Percentiles rank a stretch among this genome's conserved stretches.
These are phyloP conservation scores for Bolboschoenoplectus hybrid DNA, from an alignment of 202 grass and related monocot species.

Conservation along the genomic window DNA sequence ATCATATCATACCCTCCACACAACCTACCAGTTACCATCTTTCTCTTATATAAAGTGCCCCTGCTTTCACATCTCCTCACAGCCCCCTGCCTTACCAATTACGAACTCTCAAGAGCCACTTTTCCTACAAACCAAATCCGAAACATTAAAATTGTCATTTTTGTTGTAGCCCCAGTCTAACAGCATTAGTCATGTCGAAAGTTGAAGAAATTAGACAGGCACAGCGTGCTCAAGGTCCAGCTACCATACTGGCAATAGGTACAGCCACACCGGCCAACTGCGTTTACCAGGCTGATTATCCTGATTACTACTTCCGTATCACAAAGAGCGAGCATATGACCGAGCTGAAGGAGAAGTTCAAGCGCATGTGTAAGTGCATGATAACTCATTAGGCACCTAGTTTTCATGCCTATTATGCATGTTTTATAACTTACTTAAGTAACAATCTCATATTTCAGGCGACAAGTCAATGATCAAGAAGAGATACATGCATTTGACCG, in stretches of 20 bases:
- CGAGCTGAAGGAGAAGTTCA: conserved; percentile 81
- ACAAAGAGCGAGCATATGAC: conserved; percentile 59
- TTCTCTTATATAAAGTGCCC: neutral
- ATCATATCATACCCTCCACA: neutral
- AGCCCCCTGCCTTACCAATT: neutral
- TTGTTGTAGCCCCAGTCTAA: neutral
- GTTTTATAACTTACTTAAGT: neutral
- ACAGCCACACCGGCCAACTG: conserved; percentile 68
- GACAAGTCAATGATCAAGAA: conserved; percentile 24
- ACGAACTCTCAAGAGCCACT: conserved; percentile 13
- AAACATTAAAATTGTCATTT: neutral
- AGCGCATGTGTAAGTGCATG: conserved; percentile 60
- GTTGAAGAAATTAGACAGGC: conserved; percentile 63
- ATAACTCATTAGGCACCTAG: neutral
- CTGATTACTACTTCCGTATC: conserved; percentile 83
- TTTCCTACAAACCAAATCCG: neutral
- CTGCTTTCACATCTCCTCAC: neutral
- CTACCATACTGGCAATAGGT: conserved; percentile 67
- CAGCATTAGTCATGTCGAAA: conserved; percentile 34
- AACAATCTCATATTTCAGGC: neutral
- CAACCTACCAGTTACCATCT: conserved; percentile 6
- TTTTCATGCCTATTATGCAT: too few species aligned
- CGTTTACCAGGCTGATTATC: conserved; percentile 77
- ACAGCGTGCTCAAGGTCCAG: conserved; percentile 58
- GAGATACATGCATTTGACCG: conserved; percentile 25